Base-by-base conservation (phyloP, 306 rosid species). In the Biancaea sappan region DNA sequence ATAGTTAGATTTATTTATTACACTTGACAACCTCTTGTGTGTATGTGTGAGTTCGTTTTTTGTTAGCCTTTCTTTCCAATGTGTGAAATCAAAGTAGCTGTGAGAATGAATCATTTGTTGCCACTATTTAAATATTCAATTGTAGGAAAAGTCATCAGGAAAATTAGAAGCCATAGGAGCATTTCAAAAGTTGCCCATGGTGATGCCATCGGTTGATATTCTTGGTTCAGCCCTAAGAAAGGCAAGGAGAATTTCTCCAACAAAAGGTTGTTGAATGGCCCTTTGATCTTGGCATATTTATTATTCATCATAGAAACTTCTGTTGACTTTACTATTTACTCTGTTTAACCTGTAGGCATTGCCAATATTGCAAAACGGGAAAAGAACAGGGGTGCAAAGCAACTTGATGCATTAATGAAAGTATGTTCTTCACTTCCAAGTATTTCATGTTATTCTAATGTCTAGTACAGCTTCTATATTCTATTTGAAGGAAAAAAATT, bases 371-470 rank as follows among this genome's bases (percentile, higher is more conserved):
- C 97, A 52, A 94, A 91, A 86, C 70, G 97, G 80, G 98, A 94
- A 84, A 91, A 87, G 86, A 94, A 94, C 85, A 87, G 83, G 84
- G 95, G 97, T 75, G 96, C 98, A 74, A 94, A 88, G 87, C 98
- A 94, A 81, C 97, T 94, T 76, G 97, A 90, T 82, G 94, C 96
- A 24, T 79, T 94, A 86, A 94, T 94, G 98, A 94, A 94, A 80
- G 98, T 94, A 78, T 77, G 91, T 84, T 78, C 84, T 83, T 71
- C 72, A 74, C 86, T 77, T 75, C 19, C 22, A 21, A 61, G 43
- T 75, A 21, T 19, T 18, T 64, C 41, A 53, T 53, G 9, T 38
- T 74, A 22, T 61, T 11, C 9, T 53, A 38, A 24, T 21, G 29
- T 75, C 29, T 71, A 58, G 47, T 12, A 52, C 54, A 26, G 54